A percentile compares a stretch with the other conserved stretches of the same genome.
phyloP scores from a whole-genome alignment of 1,284 basidiomycete species.

The Veloboletus limbatus region DNA sequence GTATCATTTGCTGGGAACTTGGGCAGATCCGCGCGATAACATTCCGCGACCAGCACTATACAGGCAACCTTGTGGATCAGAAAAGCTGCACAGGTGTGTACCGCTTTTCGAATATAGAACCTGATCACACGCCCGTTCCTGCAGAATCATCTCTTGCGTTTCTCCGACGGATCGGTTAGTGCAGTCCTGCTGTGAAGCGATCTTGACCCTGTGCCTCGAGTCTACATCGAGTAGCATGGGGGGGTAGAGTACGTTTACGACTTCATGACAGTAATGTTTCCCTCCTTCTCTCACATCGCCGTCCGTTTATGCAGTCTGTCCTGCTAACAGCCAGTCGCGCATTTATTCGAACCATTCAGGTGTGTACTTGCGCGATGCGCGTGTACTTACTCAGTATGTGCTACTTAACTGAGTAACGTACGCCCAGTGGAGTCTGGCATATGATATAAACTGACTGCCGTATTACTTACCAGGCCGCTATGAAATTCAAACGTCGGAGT shows the following conservation, averaged over 20 bases:
- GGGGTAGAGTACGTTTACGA: conserved; percentile 35
- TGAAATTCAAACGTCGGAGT: conserved; percentile 49
- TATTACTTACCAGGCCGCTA: conserved; percentile 37
- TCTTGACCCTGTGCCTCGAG: conserved; percentile 33
- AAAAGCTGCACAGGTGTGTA: conserved; percentile 34
- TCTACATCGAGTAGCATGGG: conserved; percentile 33
- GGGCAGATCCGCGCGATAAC: conserved; percentile 25
- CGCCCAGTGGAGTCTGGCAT: conserved; percentile 11
- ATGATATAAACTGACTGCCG: conserved; percentile 12
- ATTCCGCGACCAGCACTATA: conserved; percentile 26
- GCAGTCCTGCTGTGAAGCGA: conserved; percentile 33
- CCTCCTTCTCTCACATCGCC: conserved; percentile 13
- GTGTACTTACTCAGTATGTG: conserved; percentile 10
- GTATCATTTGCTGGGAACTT: conserved; percentile 28
- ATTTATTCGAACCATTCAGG: conserved; percentile 45
- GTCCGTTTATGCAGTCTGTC: conserved; percentile 31
- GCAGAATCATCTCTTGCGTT: conserved; percentile 44
- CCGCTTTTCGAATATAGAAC: conserved; percentile 20
- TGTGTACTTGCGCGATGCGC: conserved; percentile 23
- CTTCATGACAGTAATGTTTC: conserved; percentile 11
- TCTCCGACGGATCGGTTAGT: conserved; percentile 37
- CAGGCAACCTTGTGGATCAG: conserved; percentile 36
- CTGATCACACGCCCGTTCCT: conserved; percentile 8
- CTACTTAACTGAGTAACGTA: conserved; percentile 25
- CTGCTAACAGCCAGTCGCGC: conserved; percentile 46